Base-by-base conservation (phyloP, 768 basidiomycete genomes). In the Gloeophyllum trabeum region DNA sequence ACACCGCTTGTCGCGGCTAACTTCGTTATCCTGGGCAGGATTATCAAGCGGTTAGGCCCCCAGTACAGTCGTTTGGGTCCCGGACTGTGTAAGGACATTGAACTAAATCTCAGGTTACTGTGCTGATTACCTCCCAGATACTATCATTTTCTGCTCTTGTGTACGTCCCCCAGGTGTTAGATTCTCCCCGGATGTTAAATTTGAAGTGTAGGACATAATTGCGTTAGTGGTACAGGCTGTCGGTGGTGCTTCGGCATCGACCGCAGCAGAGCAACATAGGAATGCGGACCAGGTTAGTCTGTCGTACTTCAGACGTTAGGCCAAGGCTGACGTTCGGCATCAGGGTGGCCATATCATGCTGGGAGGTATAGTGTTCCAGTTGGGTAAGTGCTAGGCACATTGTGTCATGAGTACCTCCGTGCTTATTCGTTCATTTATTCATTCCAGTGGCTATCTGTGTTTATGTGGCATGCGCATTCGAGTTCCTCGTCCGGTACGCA, bases 1-100 rank as follows among this genome's bases (percentile, higher is more conserved):
- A 78, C 75, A 0, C 74, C 74, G 1, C 59, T 79, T 6, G 54
- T 78, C 4, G 78, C 76, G 0, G 76, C 58, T 6, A 71, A 69
- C 45, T 80, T 79, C 48, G 56, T 76, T 26, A 67, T 76, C 30
- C 63, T 77, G 24, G 71, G 69, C 2, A 55, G 55, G 12, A 63
- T 78, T 30, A 69, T 76, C 16, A 38, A 46, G 2, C 51, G 48
- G 0, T 49, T 77, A 1, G 77, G 77, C 0, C 42, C 61, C 0
- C 49, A 56, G 18, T 80, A 75, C 51, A 76, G 74, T 48, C 64
- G 75, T 1, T 54, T 79, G n/a, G 49, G 43, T 5, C 60, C 64
- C 1, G 51, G 39, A 30, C 24, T 41, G 36, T 63, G 63, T 59
- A 41, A 14, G 47, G 13, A 16, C 7, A 10, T 23, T 7, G 21